Evolutionary conservation across 495 filamentous ascomycete species (phyloP), one percentile per base, ranked within the genome.

Genomic region (Tuber borchii): DNA sequence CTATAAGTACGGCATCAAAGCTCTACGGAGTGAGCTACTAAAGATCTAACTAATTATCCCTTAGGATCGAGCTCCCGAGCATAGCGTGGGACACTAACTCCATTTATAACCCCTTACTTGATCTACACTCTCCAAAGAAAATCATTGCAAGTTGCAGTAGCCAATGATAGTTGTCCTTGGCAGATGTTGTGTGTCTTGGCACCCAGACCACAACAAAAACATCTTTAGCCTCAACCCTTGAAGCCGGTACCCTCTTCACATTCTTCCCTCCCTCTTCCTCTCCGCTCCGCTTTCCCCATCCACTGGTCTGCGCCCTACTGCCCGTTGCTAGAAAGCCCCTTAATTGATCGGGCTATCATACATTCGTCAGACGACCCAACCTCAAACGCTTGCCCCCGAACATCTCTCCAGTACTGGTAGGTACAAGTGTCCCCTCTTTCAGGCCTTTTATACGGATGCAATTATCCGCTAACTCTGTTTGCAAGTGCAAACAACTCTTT

Each of bases 401-500:
- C 14, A 65, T 16, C 56, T n/a, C 56, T 65, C 14, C 14, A 65
- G 14, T 34, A 31, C 26, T 65, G 26, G 56, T 34, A 65, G 56
- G 56, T 65, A 37, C 34, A 37, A 37, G 34, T 37, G 34, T 65
- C 56, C 56, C 45, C 56, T 16, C 56, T 34, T 65, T 31, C 51
- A 65, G 56, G 14, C 56, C 56, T 34, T 65, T 9, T 65, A 65
- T 65, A 65, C 56, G 56, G 56, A 65, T 34, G 56, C 56, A 65
- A 65, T 34, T 65, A 26, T 65, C 56, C 56, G 56, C 56, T 65
- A 65, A 65, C 56, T 34, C 56, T 34, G 56, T 65, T 65, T 65
- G 56, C 56, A 65, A 14, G 26, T 34, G 56, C 56, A 65, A 65
- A 65, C 56, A 65, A 4, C 26, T 0, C 26, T 34, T 14, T 65